These are phyloP conservation scores for Fistulinella cinereoalba DNA, from an alignment of 1,284 basidiomycete species.

Conservation along the genomic window DNA sequence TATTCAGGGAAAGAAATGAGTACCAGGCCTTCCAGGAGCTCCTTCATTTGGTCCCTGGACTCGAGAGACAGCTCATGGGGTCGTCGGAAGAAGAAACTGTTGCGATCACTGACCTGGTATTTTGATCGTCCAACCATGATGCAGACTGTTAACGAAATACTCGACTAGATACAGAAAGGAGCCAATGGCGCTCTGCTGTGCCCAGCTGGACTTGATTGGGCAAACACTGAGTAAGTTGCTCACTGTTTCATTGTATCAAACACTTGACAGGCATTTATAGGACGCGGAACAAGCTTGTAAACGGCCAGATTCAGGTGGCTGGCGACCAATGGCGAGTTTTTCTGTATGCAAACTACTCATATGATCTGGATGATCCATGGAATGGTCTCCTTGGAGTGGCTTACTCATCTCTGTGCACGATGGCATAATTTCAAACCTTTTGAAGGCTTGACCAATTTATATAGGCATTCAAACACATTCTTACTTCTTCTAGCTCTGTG, in stretches of 20 bases:
- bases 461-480: conserved; percentile 7
- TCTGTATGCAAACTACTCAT: neutral
- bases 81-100: neutral
- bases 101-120: neutral
- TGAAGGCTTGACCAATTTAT: too few species aligned
- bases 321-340: neutral
- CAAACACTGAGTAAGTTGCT: neutral
- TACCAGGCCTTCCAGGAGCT: neutral
- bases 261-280: neutral
- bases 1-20: neutral
- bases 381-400: neutral
- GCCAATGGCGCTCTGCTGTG: neutral
- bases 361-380: neutral
- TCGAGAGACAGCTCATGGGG: neutral
- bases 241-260: neutral
- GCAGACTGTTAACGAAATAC: too few species aligned
- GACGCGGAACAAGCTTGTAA: neutral
- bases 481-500: conserved; percentile 5
- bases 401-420: neutral
- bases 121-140: too few species aligned
- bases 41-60: neutral
- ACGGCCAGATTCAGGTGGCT: neutral
- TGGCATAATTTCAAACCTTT: neutral
- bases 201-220: neutral
- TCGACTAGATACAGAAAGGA: conserved; percentile 12